These are phyloP conservation scores for Coelastrella sp. DNA, from an alignment of 139 green algal genomes.

Conservation along the genomic window DNA sequence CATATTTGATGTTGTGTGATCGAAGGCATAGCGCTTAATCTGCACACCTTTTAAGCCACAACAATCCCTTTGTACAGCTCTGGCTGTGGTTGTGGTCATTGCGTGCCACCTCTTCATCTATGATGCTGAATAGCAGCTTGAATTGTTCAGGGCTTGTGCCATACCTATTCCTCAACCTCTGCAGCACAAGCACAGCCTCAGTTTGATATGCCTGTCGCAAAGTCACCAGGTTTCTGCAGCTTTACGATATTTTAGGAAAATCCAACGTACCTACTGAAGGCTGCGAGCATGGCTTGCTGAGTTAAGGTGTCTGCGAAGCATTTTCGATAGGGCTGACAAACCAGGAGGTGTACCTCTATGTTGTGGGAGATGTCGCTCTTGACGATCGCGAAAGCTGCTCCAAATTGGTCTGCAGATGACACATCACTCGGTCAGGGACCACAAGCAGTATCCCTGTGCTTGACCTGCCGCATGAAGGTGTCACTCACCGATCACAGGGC, in stretches of 20 bases:
- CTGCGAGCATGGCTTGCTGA: no score
- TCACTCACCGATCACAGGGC: constrained; percentile 75
- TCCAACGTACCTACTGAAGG: no score
- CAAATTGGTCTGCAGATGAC: constrained; percentile 84
- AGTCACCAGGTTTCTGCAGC: no score
- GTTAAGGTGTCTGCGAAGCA: no score
- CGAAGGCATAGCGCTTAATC: background rate
- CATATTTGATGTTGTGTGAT: no score
- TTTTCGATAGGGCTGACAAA: no score
- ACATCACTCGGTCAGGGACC: no score
- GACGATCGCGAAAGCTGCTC: constrained; percentile 73
- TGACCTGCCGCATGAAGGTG: no score
- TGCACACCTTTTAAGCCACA: constrained; percentile 79
- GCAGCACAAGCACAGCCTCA: background rate
- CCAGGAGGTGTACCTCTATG: constrained; percentile 77
- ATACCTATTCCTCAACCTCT: constrained; percentile 60
- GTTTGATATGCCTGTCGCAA: no score
- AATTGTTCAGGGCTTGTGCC: constrained; percentile 63
- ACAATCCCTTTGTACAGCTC: constrained; percentile 80
- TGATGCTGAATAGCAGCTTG: constrained; percentile 67
- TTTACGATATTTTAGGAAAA: no score
- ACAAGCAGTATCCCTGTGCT: no score
- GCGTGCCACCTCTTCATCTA: constrained; percentile 71
- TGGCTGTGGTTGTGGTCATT: constrained; percentile 53
- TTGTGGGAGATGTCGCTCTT: constrained; percentile 77